Percentiles rank a stretch among this genome's conserved stretches.
Evolutionary conservation across 805 yeast genomes (phyloP).

Genomic region (Pichia thaimueangensis): DNA sequence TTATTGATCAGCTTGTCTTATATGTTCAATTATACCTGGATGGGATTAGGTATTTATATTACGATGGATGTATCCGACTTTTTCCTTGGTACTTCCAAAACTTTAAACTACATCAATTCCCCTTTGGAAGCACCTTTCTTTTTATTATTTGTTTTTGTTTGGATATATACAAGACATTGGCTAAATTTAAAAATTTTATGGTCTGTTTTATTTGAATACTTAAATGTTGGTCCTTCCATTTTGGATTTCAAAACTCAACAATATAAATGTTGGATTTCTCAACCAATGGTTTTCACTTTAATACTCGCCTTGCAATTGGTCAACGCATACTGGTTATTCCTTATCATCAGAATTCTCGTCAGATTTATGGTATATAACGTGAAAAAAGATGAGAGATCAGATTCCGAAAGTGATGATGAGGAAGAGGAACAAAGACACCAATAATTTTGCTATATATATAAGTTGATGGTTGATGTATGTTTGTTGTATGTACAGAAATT

Average conservation of each 20-base stretch:
- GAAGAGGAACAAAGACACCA: no score
- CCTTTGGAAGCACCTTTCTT: constrained; percentile 58
- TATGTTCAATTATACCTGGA: constrained; percentile 93
- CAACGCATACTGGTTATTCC: constrained; percentile 80
- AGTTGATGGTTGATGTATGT: not conserved
- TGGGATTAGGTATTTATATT: constrained; percentile 84
- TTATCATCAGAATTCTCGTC: constrained; percentile 71
- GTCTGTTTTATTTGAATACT: constrained; percentile 82
- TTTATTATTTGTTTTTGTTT: constrained; percentile 55
- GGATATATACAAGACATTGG: constrained; percentile 90
- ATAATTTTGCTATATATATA: no score
- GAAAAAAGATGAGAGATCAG: constrained; percentile 79
- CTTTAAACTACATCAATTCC: constrained; percentile 79
- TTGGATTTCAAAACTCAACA: constrained; percentile 86
- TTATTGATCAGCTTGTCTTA: constrained; percentile 81
- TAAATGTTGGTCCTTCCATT: constrained; percentile 73
- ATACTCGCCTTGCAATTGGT: constrained; percentile 78
- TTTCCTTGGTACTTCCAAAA: constrained; percentile 76
- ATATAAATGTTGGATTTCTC: constrained; percentile 94
- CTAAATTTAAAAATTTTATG: constrained; percentile 73
- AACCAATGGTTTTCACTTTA: constrained; percentile 76
- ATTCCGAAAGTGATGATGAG: constrained; percentile 59
- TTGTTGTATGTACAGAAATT: constrained; percentile 1
- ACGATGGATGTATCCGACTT: constrained; percentile 97
- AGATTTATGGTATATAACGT: constrained; percentile 57